Evolutionary conservation across 495 filamentous ascomycete species (phyloP), one percentile per base, ranked within the genome.

Genomic region (Sporormia fimetaria): DNA sequence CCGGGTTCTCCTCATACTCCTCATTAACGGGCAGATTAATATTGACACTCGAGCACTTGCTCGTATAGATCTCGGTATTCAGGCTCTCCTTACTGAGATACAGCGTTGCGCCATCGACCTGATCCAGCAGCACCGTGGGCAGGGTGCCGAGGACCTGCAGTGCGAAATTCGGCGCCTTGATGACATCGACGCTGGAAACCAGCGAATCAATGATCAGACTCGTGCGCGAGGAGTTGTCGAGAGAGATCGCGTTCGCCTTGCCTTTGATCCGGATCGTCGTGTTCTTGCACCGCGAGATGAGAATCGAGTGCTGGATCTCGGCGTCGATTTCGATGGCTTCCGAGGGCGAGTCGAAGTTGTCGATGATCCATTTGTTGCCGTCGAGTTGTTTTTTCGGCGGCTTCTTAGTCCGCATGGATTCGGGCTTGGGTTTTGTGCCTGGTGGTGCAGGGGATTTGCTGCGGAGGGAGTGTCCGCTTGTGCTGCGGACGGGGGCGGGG

Each of bases 301-400:
- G 78, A 49, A 99, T 78, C 7, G 86, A 88, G 41, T 99, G 90
- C 45, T 76, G 74, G 60, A 90, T 80, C 30, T 73, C 65, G 5
- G 83, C 87, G 27, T 83, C 65, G 57, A 94, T 74, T 51, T 86
- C 75, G 38, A 94, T 65, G 1, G 74, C 67, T 5, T 61, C 41
- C 10, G 64, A 48, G n/a, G 78, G 76, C 43, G 75, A 81, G 21
- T 96, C 87, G 57, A 76, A 94, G 66, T 99, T 87, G 68, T 95
- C 90, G 51, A 98, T 73, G 37, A 81, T 70, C 92, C 92, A 99
- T 63, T 95, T 95, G 61, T 81, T 94, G 44, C 87, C 86, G 45
- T 94, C 87, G 6, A 96, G 73, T 48, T 87, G 85, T 69, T 86
- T 94, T 62, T 79, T 83, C 6, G 84, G 74, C 23, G 85, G 87